These are phyloP conservation scores for Ganoderma multipileum DNA, from an alignment of 1,284 basidiomycete species.

Conservation along the genomic window DNA sequence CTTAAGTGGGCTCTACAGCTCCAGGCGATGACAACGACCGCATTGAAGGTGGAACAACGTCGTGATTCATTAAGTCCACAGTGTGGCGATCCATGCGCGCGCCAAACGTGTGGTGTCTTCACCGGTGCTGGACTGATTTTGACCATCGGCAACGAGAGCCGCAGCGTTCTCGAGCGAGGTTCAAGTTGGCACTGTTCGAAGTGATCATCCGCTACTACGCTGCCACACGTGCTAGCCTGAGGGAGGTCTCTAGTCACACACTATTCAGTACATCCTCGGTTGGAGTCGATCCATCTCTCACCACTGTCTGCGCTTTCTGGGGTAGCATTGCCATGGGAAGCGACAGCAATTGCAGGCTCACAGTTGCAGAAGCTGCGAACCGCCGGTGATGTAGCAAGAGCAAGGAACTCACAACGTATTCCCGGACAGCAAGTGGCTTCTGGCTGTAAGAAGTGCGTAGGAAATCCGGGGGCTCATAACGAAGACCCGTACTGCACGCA, in stretches of 20 bases:
- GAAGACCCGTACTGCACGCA: not conserved
- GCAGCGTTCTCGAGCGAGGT: no score
- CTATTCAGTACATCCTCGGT: not conserved
- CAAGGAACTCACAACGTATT: not conserved
- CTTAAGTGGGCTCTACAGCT: not conserved
- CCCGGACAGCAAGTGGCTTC: not conserved
- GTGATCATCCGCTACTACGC: not conserved
- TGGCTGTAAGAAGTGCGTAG: not conserved
- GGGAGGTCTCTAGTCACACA: not conserved
- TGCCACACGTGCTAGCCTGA: not conserved
- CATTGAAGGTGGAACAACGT: not conserved
- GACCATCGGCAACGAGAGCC: not conserved
- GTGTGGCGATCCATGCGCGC: not conserved
- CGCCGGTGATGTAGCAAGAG: not conserved
- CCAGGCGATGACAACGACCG: not conserved
- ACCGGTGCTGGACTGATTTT: not conserved
- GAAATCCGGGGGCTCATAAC: not conserved
- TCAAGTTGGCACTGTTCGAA: not conserved
- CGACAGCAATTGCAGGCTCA: not conserved
- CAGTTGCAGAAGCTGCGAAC: not conserved
- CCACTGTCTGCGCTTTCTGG: not conserved
- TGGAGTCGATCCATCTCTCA: not conserved
- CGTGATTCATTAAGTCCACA: not conserved
- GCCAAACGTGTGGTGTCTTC: not conserved
- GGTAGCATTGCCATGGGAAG: not conserved